These are phyloP conservation scores for Spongiforma sp. DNA, from an alignment of 1,284 basidiomycete species.

Conservation along the genomic window DNA sequence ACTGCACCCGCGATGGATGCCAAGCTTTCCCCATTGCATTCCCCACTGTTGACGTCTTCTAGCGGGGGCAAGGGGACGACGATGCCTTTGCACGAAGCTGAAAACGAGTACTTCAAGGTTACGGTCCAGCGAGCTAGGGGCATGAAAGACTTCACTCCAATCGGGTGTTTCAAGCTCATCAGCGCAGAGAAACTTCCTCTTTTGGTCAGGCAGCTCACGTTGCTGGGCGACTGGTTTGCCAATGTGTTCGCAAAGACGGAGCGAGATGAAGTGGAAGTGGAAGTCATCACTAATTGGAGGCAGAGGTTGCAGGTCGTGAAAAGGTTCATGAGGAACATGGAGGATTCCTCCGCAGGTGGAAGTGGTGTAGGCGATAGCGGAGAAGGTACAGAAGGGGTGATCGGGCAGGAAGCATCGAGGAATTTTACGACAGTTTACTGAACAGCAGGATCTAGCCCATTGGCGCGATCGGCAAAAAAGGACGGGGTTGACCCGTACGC, in stretches of 20 bases:
- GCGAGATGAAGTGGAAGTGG: constrained; percentile 67
- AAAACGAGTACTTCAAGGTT: constrained; percentile 93
- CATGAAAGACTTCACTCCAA: constrained; percentile 91
- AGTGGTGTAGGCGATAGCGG: constrained; percentile 1
- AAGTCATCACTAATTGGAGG: constrained; percentile 92
- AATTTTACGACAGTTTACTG: constrained; percentile 53
- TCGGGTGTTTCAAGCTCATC: constrained; percentile 93
- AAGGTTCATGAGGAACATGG: constrained; percentile 51
- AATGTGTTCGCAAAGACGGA: constrained; percentile 82
- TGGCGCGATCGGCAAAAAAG: constrained; percentile 5
- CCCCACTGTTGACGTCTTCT: constrained; percentile 22
- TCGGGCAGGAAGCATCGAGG: constrained; percentile 51
- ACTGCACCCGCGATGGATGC: constrained; percentile 13
- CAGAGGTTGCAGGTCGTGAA: constrained; percentile 80
- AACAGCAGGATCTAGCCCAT: constrained; percentile 5
- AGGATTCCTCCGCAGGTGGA: constrained; percentile 21
- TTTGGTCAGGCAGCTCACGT: constrained; percentile 84
- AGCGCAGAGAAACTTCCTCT: constrained; percentile 84
- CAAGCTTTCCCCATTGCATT: constrained; percentile 28
- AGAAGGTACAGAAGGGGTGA: constrained; percentile 44
- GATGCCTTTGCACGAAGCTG: constrained; percentile 51
- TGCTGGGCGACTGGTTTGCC: constrained; percentile 89
- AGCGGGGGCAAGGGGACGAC: constrained; percentile 10
- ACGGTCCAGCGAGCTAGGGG: constrained; percentile 84
- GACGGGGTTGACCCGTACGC: too few species aligned